Conservation (phyloP, 2,329 filamentous ascomycete genomes). For the Ambrosiella xylebori region DNA sequence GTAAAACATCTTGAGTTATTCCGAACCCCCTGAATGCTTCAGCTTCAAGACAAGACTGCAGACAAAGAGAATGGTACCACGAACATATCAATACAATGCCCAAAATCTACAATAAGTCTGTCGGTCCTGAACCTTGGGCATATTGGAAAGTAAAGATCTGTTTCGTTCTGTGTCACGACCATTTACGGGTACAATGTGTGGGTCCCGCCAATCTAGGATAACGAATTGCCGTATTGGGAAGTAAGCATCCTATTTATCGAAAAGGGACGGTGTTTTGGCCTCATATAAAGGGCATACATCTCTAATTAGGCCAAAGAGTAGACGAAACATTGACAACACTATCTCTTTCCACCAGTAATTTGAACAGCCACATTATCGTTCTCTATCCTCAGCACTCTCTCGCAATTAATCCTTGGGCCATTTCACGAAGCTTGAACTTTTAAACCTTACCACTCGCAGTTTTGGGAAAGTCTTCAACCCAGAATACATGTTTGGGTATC, state of each 20-base stretch:
- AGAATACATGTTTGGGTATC: slow-evolving; percentile 82
- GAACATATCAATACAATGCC: too few relatives aligned
- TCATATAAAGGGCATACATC: too few relatives aligned
- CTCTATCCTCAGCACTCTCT: slow-evolving; percentile 12
- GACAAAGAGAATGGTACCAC: not conserved
- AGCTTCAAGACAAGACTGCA: not conserved
- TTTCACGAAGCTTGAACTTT: slow-evolving; percentile 70
- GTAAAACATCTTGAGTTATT: slow-evolving; percentile 60
- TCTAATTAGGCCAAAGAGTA: too few relatives aligned
- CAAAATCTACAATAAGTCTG: too few relatives aligned
- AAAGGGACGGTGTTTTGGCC: too few relatives aligned
- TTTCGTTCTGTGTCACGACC: too few relatives aligned
- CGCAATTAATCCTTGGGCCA: slow-evolving; percentile 27
- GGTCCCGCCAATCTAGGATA: not conserved
- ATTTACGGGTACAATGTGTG: too few relatives aligned
- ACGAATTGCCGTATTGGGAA: not conserved
- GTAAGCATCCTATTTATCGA: not conserved
- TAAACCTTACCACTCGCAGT: slow-evolving; percentile 95
- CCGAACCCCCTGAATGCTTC: not conserved
- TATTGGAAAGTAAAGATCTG: too few relatives aligned
- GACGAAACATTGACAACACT: too few relatives aligned
- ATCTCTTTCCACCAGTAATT: too few relatives aligned
- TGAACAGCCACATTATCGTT: too few relatives aligned
- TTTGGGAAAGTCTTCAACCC: slow-evolving; percentile 71
- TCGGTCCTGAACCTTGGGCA: too few relatives aligned